Conservation (phyloP, 768 basidiomycete species). For the Russula sp. region DNA sequence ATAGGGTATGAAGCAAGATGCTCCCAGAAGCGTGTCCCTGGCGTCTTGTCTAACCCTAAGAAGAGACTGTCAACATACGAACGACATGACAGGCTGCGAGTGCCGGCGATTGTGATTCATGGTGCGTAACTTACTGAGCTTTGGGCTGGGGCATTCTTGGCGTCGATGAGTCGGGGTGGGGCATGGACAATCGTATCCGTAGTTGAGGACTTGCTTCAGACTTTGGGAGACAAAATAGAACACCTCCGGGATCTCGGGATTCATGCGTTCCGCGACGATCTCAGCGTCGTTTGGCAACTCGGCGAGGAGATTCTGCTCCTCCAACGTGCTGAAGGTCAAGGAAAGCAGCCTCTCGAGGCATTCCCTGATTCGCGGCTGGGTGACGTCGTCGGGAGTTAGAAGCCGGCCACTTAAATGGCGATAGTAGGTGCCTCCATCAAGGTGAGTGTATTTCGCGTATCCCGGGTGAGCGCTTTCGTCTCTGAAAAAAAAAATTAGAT, state of each 20-base stretch:
- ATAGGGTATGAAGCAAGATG: slow-evolving; percentile 7
- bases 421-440: slow-evolving; percentile 2
- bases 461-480: not conserved
- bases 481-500: not conserved
- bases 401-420: not conserved
- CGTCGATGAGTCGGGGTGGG: not conserved
- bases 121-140: not conserved
- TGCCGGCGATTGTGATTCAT: not conserved
- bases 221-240: slow-evolving; percentile 10
- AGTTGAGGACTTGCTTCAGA: slow-evolving; percentile 6
- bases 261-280: slow-evolving; percentile 11
- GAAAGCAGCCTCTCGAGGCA: not conserved
- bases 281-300: slow-evolving; percentile 9
- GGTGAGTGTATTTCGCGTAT: slow-evolving; percentile 3
- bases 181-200: slow-evolving; percentile 4
- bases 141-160: not conserved
- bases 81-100: too few relatives aligned
- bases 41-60: not conserved
- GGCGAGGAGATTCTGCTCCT: not conserved
- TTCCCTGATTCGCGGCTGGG: slow-evolving; percentile 6
- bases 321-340: not conserved
- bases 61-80: not conserved
- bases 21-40: slow-evolving; percentile 5
- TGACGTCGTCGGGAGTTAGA: slow-evolving; percentile 10
- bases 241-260: slow-evolving; percentile 8